Conservation (phyloP, 2,329 filamentous ascomycete genomes). For the Beauveria varroae region DNA sequence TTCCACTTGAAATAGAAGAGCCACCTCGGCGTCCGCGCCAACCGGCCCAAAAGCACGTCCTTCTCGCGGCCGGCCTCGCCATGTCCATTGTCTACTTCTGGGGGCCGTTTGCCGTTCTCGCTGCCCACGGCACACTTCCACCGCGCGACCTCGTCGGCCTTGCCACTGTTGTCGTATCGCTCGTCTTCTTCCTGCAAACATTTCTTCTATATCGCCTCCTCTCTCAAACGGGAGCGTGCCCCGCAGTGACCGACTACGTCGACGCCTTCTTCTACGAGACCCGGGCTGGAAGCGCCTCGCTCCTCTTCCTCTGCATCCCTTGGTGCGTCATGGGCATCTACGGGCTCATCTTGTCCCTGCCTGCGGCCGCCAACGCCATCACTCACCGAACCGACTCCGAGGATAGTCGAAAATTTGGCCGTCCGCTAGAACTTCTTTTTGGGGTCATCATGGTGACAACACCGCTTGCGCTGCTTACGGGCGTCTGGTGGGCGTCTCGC, state of each 20-base stretch:
- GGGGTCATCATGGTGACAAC: not conserved
- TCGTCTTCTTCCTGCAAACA: not conserved
- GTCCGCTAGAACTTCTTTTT: not conserved
- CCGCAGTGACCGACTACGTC: not conserved
- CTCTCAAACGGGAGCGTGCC: not conserved
- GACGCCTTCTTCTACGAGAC: slow-evolving; percentile 5
- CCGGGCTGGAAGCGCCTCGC: not conserved
- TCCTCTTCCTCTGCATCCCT: not conserved
- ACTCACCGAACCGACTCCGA: not conserved
- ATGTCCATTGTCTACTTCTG: slow-evolving; percentile 2
- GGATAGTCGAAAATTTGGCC: not conserved
- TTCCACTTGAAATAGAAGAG: not conserved
- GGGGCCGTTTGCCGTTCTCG: not conserved
- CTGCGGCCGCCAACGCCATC: not conserved
- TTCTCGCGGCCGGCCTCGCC: not conserved
- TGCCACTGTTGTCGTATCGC: not conserved
- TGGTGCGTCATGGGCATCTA: not conserved
- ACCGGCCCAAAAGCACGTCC: not conserved
- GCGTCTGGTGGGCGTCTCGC: not conserved
- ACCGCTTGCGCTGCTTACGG: not conserved
- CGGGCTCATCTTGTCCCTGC: not conserved
- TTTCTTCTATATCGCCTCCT: not conserved
- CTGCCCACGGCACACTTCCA: not conserved
- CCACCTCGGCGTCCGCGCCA: not conserved
- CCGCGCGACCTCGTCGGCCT: not conserved